Conservation (phyloP, 139 green algal genomes). For the Closterium sp. region DNA sequence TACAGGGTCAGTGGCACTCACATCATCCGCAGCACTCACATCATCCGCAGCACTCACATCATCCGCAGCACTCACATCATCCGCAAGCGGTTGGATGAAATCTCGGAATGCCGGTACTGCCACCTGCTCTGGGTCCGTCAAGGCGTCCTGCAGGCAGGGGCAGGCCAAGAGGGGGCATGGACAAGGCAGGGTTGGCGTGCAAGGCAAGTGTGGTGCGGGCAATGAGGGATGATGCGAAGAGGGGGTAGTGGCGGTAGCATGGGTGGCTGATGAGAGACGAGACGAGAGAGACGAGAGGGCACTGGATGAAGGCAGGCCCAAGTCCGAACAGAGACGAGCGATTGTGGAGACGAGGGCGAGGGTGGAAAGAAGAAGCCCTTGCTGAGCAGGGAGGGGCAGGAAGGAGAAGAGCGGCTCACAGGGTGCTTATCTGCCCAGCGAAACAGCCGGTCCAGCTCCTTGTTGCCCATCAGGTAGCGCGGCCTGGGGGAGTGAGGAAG, state of each 20-base stretch:
- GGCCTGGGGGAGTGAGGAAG: neutral
- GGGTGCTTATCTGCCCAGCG: constrained; percentile 9
- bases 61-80: constrained; percentile 15
- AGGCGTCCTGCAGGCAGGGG: constrained; percentile 5
- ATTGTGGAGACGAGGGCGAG: no score
- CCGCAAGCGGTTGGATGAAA: constrained; percentile 17
- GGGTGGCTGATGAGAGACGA: no score
- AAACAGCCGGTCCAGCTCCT: constrained; percentile 17
- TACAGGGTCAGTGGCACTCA: no score
- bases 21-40: neutral
- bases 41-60: neutral
- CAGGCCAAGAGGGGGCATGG: neutral
- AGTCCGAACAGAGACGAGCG: no score
- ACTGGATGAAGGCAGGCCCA: no score
- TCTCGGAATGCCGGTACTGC: constrained; percentile 7
- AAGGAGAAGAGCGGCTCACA: neutral
- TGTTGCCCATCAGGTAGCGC: constrained; percentile 21
- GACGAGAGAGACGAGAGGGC: no score
- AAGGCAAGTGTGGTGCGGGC: no score
- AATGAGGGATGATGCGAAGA: no score
- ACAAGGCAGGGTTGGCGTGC: neutral
- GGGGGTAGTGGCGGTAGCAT: no score
- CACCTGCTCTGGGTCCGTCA: constrained; percentile 28
- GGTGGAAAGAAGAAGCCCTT: no score
- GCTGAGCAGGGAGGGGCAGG: neutral